A percentile compares a stretch with the other conserved stretches of the same genome.
These are phyloP conservation scores for Hansenula sp. DNA, from an alignment of 1,139 yeast genomes.

Conservation along the genomic window DNA sequence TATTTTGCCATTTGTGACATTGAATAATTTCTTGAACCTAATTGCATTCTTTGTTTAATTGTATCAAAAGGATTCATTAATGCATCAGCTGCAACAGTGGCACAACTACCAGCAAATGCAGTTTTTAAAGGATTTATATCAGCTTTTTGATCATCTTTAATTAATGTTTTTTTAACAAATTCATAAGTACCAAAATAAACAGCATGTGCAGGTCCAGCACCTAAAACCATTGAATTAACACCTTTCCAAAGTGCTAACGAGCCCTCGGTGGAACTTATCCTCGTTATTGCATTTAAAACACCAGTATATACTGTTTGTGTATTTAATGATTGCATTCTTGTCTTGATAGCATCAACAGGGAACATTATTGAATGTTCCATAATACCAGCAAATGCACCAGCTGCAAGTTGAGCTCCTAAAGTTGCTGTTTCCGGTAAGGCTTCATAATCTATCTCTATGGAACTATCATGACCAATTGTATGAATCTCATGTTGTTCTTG, in stretches of 20 bases:
- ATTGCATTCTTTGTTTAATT: slow-evolving; percentile 82
- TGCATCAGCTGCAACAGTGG: slow-evolving; percentile 91
- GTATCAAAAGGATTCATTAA: slow-evolving; percentile 98
- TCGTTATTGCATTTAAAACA: slow-evolving; percentile 47
- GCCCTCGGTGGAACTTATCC: slow-evolving; percentile 86
- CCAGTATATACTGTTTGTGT: slow-evolving; percentile 36
- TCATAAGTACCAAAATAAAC: slow-evolving; percentile 96
- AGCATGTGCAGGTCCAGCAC: slow-evolving; percentile 99
- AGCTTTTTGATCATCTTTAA: slow-evolving; percentile 30
- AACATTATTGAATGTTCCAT: slow-evolving; percentile 98
- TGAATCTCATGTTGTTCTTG: not conserved
- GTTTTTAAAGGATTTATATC: slow-evolving; percentile 80
- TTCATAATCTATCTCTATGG: slow-evolving; percentile 68
- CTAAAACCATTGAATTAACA: slow-evolving; percentile 84
- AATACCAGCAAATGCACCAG: slow-evolving; percentile 98
- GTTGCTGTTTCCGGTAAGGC: slow-evolving; percentile 89
- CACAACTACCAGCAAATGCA: slow-evolving; percentile 87
- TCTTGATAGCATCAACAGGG: slow-evolving; percentile 92
- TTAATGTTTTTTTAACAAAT: slow-evolving; percentile 62
- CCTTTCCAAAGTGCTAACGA: slow-evolving; percentile 92
- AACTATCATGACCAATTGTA: slow-evolving; percentile 3
- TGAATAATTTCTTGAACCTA: slow-evolving; percentile 26
- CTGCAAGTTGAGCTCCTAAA: slow-evolving; percentile 71
- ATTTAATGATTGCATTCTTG: slow-evolving; percentile 83
- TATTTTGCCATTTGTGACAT: slow-evolving; percentile 21